These are phyloP conservation scores for Mytilinidion resinicola DNA, from an alignment of 495 filamentous ascomycete genomes.

Conservation along the genomic window DNA sequence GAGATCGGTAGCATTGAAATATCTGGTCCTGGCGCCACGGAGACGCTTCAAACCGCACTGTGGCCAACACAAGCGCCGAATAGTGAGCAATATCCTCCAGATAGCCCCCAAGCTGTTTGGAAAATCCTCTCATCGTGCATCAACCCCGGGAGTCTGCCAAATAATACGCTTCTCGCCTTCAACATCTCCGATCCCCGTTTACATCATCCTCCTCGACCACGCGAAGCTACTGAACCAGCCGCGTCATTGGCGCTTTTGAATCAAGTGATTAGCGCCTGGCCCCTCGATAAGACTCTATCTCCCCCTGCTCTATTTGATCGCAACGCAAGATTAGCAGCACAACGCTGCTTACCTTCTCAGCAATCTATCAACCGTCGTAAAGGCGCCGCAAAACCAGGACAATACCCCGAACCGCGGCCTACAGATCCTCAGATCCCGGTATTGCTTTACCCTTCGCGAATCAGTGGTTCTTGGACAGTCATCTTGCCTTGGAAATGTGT, in stretches of 20 bases:
- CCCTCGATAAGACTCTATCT: conserved; percentile 52
- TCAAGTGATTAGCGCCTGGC: conserved; percentile 60
- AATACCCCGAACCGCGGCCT: conserved; percentile 49
- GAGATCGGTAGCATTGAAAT: conserved; percentile 93
- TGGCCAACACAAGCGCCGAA: conserved; percentile 43
- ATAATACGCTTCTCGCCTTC: conserved; percentile 66
- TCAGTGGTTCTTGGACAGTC: conserved; percentile 64
- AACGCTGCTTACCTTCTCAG: conserved; percentile 67
- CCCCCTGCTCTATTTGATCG: conserved; percentile 63
- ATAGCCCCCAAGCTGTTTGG: conserved; percentile 54
- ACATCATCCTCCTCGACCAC: conserved; percentile 55
- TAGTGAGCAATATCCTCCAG: conserved; percentile 27
- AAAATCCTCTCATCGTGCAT: conserved; percentile 59
- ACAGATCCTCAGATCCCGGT: conserved; percentile 81
- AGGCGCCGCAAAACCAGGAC: conserved; percentile 57
- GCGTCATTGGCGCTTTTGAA: conserved; percentile 47
- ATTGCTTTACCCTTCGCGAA: conserved; percentile 57
- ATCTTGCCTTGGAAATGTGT: conserved; percentile 92
- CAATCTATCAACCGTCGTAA: conserved; percentile 84
- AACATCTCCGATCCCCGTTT: conserved; percentile 73
- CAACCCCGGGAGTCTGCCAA: conserved; percentile 70
- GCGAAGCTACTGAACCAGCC: conserved; percentile 36
- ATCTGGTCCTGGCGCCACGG: conserved; percentile 74
- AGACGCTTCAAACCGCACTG: conserved; percentile 68
- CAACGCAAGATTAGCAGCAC: conserved; percentile 52